These are phyloP conservation scores for Boletus patriciae DNA, from an alignment of 768 basidiomycete genomes.

Conservation along the genomic window DNA sequence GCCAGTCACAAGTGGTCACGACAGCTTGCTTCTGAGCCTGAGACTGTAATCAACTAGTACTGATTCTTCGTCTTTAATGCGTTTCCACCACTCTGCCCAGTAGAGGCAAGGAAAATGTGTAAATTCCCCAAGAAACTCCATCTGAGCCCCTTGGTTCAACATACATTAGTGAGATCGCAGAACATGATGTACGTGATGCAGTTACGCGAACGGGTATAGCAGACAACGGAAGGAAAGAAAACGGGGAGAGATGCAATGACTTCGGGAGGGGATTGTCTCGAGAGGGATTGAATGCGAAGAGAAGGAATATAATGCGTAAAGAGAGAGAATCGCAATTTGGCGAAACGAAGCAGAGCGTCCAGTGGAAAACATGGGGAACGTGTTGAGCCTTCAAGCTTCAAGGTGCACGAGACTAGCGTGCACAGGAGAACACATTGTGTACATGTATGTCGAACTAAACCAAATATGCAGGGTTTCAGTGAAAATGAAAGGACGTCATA, in stretches of 20 bases:
- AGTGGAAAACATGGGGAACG: slow-evolving; percentile 4
- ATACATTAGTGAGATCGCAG: slow-evolving; percentile 35
- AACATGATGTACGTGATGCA: slow-evolving; percentile 30
- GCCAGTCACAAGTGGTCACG: neutral
- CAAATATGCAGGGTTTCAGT: slow-evolving; percentile 10
- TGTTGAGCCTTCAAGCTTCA: neutral
- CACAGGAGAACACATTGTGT: slow-evolving; percentile 16
- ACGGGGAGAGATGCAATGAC: slow-evolving; percentile 18
- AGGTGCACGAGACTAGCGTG: slow-evolving; percentile 19
- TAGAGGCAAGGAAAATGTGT: neutral
- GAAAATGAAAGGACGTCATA: slow-evolving; percentile 22
- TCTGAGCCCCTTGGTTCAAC: slow-evolving; percentile 11
- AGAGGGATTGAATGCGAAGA: slow-evolving; percentile 13
- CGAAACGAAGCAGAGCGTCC: slow-evolving; percentile 13
- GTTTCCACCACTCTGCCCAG: neutral
- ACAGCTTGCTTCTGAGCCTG: too few relatives aligned
- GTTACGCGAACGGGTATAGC: slow-evolving; percentile 35
- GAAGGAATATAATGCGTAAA: slow-evolving; percentile 14
- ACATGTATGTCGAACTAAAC: slow-evolving; percentile 25
- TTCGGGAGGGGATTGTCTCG: slow-evolving; percentile 15
- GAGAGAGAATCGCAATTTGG: slow-evolving; percentile 4
- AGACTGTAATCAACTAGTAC: neutral
- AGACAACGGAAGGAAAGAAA: slow-evolving; percentile 10
- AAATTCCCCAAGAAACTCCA: slow-evolving; percentile 18
- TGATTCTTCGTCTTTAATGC: neutral